Evolutionary conservation across 768 basidiomycete genomes (phyloP), one percentile per base, ranked within the genome.

Genomic region (Punctularia strigosozonata): DNA sequence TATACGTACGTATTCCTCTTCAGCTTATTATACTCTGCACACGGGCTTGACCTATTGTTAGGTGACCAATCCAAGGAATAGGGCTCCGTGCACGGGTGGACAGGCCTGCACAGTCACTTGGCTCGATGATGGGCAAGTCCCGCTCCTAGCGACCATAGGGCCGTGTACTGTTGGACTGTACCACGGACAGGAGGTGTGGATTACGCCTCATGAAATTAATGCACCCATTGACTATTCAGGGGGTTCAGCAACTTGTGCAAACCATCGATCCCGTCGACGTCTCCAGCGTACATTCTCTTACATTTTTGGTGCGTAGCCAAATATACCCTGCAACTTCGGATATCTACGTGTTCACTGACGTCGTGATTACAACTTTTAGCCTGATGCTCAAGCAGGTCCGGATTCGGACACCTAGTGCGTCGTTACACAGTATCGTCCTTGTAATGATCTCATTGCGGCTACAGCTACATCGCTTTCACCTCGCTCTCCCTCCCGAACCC

Each of bases 381-480:
- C 77, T 34, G 63, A 68, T 46, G 60, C 78, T 0, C 44, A 56
- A 37, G 76, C 68, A 32, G 80, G 78, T 33, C 63, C 75, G 1
- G 60, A 76, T 48, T 68, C 72, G n/a, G 59, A 63, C 44, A 46
- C 47, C 33, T 85, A 80, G 81, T 82, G 50, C 42, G 77, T 56
- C 8, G 17, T 5, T 18, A 47, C 13, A 21, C 7, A 7, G 18
- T 32, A 21, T 21, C 17, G 12, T 31, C 10, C 5, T 32, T 42
- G 14, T 24, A 24, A 40, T 32, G 6, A 34, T 40, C 10, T 43
- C 31, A 8, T 38, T 44, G 4, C 49, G 42, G 4, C 22, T 10
- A 4, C 34, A 85, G 81, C 46, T 84, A 82, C 54, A 52, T 85
- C 44, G 67, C 67, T 43, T 75, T 85, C 49, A 66, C 56, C 15